Base-by-base conservation (phyloP, 495 filamentous ascomycete species). In the Penicillium atrosanguineum region DNA sequence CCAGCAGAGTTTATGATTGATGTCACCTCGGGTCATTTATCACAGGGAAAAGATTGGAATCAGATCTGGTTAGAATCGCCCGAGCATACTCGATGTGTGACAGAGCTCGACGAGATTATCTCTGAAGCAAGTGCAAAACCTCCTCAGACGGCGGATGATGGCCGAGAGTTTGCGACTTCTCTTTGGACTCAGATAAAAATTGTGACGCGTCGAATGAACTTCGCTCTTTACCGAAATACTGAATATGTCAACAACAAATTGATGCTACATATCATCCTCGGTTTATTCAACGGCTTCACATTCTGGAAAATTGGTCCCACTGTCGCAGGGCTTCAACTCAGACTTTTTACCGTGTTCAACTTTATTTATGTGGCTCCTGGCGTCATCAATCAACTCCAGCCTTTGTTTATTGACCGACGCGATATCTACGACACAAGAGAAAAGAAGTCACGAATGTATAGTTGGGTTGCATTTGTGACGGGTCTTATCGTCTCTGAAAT, bases 1-100 rank as follows among this genome's bases (percentile, higher is more conserved):
- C 89, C 89, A 16, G 91, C 91, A 14, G 91, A 96, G 65, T 91
- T 87, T 82, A 95, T 96, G 87, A 77, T 96, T 29, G 89, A 94
- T 59, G 86, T 88, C 48, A 91, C 90, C 46, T 57, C 67, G 9
- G 64, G 69, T 4, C 37, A 57, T 5, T 21, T 51, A 62, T 11
- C 63, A 56, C 0, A 46, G 15, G 60, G 55, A 20, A 59, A 74
- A 18, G 74, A 85, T 57, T 87, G 85, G 85, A 72, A 79, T 59
- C 70, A 83, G 38, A 75, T 84, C 52, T 88, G 85, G 85, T 64
- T 73, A 20, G 76, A 79, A 26, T 84, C 81, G 5, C 59, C 77
- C 1, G 74, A 84, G 39, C 61, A 69, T 29, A 5, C 2, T 23
- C 23, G 2, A 2, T 5, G 23, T 5, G 23, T 5, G 2, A 2